Evolutionary conservation across 1,139 yeast species (phyloP), one percentile per base, ranked within the genome.

Genomic region (Saccharomyces hybrid): DNA sequence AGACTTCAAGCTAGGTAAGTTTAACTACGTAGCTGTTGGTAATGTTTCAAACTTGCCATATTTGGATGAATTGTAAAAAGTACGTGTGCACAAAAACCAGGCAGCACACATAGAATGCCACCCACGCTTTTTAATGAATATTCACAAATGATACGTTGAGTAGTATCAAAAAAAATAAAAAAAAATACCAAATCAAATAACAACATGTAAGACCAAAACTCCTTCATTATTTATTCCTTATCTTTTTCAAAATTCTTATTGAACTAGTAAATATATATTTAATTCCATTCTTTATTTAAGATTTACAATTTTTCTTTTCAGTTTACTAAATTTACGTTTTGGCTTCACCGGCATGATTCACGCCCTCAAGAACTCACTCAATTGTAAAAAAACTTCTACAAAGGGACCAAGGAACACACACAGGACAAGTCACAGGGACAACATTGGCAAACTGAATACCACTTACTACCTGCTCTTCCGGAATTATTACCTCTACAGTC

Each of bases 1-100:
- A 70, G 73, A 77, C 59, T 76, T 79, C 66, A 78, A 83, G 65
- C 69, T 83, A 63, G 80, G 81, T 61, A 83, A 83, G 66, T 84
- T 85, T 77, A 90, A 86, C 77, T 85, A 86, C 69, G 95, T 86
- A 62, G 96, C 95, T 61, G 85, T 89, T 62, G 99, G 99, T 76
- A 85, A 90, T 73, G 83, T 87, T 60, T 85, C 85, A 71, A 83
- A 82, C 64, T 83, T 93, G 74, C 98, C 99, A 69, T 88, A 79
- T 75, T 85, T 87, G 69, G 90, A 86, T 73, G 97, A 93, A 77
- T 85, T 93, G 74, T 88, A 82, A 20, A 20, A 20, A 20, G 23
- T 20, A 20, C 23, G 23, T 20, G 23, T 20, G 23, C 23, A 20
- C 23, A 20, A 20, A 20, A 20, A 20, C 23, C 23, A 20, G 23